Base-by-base conservation (phyloP, 495 filamentous ascomycete genomes). In the Talaromyces nanjingensis region DNA sequence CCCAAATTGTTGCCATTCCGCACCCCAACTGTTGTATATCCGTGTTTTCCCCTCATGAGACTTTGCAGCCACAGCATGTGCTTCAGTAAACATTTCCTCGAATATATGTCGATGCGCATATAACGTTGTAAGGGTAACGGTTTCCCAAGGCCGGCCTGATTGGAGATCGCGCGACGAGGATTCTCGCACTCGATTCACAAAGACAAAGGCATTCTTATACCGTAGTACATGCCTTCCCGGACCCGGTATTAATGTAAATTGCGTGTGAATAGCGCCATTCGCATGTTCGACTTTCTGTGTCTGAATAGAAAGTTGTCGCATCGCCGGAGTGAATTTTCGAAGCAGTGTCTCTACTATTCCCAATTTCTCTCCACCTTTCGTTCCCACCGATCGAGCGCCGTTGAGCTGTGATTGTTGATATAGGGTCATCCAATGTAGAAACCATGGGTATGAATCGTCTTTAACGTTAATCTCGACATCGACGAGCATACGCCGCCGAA, bases 391-490 rank as follows among this genome's bases (percentile, higher is more conserved):
- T 60, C 70, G 68, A 74, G 76, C 59, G 70, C 79, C 64, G 49
- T 69, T 71, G 56, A 83, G 68, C 65, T 84, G 84, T 37, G 80
- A 77, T 64, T 80, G 77, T 53, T 93, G 91, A 63, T 92, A 93
- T 31, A 89, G 79, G 16, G 92, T 90, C 77, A 98, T 90, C 93
- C 96, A 98, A 47, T 91, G 84, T 4, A 98, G 83, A 39, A 98
- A 86, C 93, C 94, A 98, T 62, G 84, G 87, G 74, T 98, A 98
- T 12, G 93, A 91, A 58, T 92, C 87, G 73, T 98, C 94, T 69
- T 91, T 90, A 70, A 90, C 89, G 69, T 87, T 92, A 72, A 98
- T 97, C 73, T 98, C 96, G 67, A 98, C 83, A 69, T 97, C 90
- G 60, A 98, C 91, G 8, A 98, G 88, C 79, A 98, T 86, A 59